Percentiles rank a stretch among this genome's conserved stretches.
phyloP scores from a whole-genome alignment of 176 grass and related monocot species.

The Cenchrus fungigraminus region DNA sequence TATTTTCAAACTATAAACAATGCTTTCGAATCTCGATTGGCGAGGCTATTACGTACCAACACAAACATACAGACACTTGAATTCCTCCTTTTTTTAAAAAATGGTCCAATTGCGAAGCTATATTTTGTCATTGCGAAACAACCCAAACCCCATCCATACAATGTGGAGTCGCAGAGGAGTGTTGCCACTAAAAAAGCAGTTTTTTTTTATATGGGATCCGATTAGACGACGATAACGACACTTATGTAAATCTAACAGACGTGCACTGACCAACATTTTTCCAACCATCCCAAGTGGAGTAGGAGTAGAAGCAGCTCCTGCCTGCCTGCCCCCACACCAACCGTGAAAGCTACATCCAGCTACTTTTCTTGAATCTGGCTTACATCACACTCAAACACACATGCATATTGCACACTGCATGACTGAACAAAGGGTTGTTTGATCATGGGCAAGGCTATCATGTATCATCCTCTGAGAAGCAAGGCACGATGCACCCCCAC shows the following conservation, averaged over 20 bases:
- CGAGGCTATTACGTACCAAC: no score
- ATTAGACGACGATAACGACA: constrained; percentile 4
- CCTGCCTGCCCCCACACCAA: constrained; percentile 39
- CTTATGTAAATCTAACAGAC: neutral
- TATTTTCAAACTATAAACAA: neutral
- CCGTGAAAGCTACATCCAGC: constrained; percentile 39
- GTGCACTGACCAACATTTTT: neutral
- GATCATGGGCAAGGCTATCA: neutral
- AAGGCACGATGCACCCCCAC: neutral
- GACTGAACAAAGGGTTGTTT: neutral
- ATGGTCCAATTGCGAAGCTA: neutral
- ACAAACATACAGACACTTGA: neutral
- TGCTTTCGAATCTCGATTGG: neutral
- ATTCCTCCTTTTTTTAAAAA: neutral
- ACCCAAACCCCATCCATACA: constrained; percentile 7
- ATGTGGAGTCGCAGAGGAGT: neutral
- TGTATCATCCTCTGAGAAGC: neutral
- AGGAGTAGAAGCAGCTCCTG: neutral
- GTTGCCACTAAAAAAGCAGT: neutral
- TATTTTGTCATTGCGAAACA: neutral
- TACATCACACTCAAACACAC: constrained; percentile 48
- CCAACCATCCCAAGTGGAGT: constrained; percentile 31
- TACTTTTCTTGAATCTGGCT: constrained; percentile 41
- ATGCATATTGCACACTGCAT: neutral
- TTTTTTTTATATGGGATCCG: neutral